Evolutionary conservation across 1,284 basidiomycete genomes (phyloP).

Genomic region (Rhodotorula glutinis): DNA sequence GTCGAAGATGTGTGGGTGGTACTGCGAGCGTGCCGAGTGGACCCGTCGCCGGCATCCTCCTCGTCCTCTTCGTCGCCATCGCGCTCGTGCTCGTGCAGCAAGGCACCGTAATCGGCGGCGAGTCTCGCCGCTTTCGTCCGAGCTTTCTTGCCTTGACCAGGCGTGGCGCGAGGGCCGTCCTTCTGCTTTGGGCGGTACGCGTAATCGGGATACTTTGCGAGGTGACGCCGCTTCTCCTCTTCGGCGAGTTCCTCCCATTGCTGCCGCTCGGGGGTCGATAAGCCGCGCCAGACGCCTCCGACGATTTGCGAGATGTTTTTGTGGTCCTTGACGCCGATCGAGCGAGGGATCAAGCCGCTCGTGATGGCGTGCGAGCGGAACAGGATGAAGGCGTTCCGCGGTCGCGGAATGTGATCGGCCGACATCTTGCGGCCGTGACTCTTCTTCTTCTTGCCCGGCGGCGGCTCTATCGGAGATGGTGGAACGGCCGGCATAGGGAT

Average conservation of each 20-base stretch:
- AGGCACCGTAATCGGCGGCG: not conserved
- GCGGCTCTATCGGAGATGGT: not conserved
- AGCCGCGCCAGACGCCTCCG: slow-evolving; percentile 24
- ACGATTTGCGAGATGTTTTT: slow-evolving; percentile 29
- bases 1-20: not conserved
- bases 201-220: slow-evolving; percentile 25
- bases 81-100: not conserved
- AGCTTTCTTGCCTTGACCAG: slow-evolving; percentile 8
- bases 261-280: slow-evolving; percentile 11
- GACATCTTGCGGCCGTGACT: slow-evolving; percentile 21
- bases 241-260: slow-evolving; percentile 32
- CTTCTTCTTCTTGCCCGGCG: slow-evolving; percentile 12
- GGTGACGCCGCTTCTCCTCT: slow-evolving; percentile 28
- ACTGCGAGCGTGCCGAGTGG: not conserved
- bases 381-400: slow-evolving; percentile 89
- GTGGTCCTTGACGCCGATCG: slow-evolving; percentile 54
- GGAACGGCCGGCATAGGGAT: slow-evolving; percentile 1
- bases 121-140: slow-evolving; percentile 1
- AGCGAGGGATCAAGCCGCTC: slow-evolving; percentile 69
- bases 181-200: slow-evolving; percentile 17
- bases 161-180: not conserved
- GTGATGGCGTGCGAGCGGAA: slow-evolving; percentile 82
- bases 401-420: slow-evolving; percentile 73
- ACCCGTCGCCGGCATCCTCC: too few species aligned
- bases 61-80: not conserved